phyloP scores from a whole-genome alignment of 345 rosid genomes.

The Linum tenue region DNA sequence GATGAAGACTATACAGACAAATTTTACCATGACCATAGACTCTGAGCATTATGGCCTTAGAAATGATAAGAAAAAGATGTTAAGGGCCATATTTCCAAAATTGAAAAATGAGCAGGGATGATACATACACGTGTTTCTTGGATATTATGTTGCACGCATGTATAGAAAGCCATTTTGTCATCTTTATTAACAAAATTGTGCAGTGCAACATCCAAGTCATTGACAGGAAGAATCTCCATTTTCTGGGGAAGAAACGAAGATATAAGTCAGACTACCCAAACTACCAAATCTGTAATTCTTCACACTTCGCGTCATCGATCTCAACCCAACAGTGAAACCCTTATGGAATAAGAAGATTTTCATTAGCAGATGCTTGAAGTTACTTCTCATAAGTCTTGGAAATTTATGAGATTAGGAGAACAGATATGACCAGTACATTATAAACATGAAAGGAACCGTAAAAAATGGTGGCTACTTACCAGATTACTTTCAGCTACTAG shows the following conservation, averaged over 20 bases:
- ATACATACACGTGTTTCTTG: slow-evolving; percentile 90
- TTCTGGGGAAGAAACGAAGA: slow-evolving; percentile 47
- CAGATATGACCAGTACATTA: not conserved
- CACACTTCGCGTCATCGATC: not conserved
- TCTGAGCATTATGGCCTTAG: not conserved
- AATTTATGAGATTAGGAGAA: not conserved
- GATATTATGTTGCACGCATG: slow-evolving; percentile 76
- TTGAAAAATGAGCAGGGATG: slow-evolving; percentile 5
- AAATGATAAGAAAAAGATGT: not conserved
- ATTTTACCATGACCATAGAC: slow-evolving; percentile 1
- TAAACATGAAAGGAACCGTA: not conserved
- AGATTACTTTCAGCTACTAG: slow-evolving; percentile 93
- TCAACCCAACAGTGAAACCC: slow-evolving; percentile 5
- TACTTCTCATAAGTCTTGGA: not conserved
- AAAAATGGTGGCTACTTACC: slow-evolving; percentile 32
- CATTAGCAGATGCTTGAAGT: slow-evolving; percentile 1
- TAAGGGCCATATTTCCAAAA: not conserved
- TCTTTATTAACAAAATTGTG: slow-evolving; percentile 96
- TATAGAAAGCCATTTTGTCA: slow-evolving; percentile 84
- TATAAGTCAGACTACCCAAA: slow-evolving; percentile 11
- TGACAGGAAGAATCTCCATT: slow-evolving; percentile 98
- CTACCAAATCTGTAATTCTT: slow-evolving; percentile 2
- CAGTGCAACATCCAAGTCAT: slow-evolving; percentile 84
- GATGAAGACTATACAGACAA: not conserved
- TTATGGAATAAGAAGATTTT: slow-evolving; percentile 2